Base-by-base conservation (phyloP, 495 filamentous ascomycete genomes). In the Durotheca rogersii region DNA sequence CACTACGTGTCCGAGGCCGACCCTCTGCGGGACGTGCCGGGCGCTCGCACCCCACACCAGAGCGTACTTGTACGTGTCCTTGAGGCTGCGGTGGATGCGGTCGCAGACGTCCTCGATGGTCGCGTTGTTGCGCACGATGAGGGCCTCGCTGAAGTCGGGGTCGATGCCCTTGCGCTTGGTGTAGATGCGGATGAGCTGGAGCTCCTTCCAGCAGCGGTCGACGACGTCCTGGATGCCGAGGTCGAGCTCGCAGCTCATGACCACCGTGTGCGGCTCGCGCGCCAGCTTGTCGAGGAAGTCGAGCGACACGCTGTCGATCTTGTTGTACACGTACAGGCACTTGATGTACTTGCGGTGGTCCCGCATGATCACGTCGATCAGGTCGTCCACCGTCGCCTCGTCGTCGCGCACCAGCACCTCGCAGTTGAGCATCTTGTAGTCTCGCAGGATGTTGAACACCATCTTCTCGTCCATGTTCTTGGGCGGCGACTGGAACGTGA, bases 341-440 rank as follows among this genome's bases (percentile, higher is more conserved):
- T 70, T 73, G 74, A 99, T 96, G 74, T 99, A 99, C 71, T 94
- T 97, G 58, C 94, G 80, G 74, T 99, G 91, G 63, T 95, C 89
- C 61, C 91, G 93, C 90, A 96, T 97, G 71, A 99, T 96, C 33
- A 97, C 90, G 67, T 99, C 94, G 65, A 99, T 97, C 67, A 99
- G 86, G 68, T 99, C 93, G 71, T 99, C 94, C 23, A 99, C 90
- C 10, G 92, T 96, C 17, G 87, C 88, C 62, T 95, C 83, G 56
- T 97, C 94, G 58, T 99, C 94, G 56, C 94, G 84, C 15, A 99
- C 84, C 16, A 99, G 79, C 1, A 97, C 89, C 61, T 99, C 94
- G 69, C 89, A 93, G 73, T 97, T 99, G 40, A 99, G 82, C 56
- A 97, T 90, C 75, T 96, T 97, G 80, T 97, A 97, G 76, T 99